A percentile compares a stretch with the other conserved stretches of the same genome.
phyloP scores from a whole-genome alignment of 2,329 filamentous ascomycete species.

The Aspergillus pseudoglaucus region DNA sequence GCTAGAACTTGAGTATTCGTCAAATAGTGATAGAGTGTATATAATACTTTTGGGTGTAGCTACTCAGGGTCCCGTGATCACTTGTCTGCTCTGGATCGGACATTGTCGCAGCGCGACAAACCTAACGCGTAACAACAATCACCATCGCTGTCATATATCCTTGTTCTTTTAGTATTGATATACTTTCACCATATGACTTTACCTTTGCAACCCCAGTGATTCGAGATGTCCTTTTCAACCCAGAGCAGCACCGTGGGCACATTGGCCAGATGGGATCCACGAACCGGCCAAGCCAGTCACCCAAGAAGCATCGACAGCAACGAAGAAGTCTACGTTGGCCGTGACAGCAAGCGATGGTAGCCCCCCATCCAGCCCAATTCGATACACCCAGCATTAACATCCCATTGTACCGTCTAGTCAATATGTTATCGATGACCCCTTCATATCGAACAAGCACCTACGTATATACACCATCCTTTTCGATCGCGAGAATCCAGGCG shows the following conservation, averaged over 20 bases:
- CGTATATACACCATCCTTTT: constrained; percentile 39
- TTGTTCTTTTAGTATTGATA: neutral
- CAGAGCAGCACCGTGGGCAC: constrained; percentile 14
- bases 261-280: constrained; percentile 17
- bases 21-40: too few relatives aligned
- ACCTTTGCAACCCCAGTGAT: constrained; percentile 1
- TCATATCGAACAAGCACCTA: constrained; percentile 37
- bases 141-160: neutral
- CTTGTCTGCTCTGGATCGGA: too few relatives aligned
- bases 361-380: neutral
- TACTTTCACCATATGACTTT: neutral
- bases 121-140: neutral
- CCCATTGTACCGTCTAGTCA: constrained; percentile 18
- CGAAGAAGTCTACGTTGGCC: constrained; percentile 31
- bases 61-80: too few relatives aligned
- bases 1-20: too few relatives aligned
- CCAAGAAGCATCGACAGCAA: constrained; percentile 21
- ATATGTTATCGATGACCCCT: constrained; percentile 26
- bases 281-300: constrained; percentile 6
- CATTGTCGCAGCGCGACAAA: neutral
- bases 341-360: constrained; percentile 29
- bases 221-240: neutral
- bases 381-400: constrained; percentile 6
- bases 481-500: constrained; percentile 29
- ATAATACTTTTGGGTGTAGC: too few relatives aligned